Base-by-base conservation (phyloP, 169 alveolate genomes). In the Plasmodium adleri region DNA sequence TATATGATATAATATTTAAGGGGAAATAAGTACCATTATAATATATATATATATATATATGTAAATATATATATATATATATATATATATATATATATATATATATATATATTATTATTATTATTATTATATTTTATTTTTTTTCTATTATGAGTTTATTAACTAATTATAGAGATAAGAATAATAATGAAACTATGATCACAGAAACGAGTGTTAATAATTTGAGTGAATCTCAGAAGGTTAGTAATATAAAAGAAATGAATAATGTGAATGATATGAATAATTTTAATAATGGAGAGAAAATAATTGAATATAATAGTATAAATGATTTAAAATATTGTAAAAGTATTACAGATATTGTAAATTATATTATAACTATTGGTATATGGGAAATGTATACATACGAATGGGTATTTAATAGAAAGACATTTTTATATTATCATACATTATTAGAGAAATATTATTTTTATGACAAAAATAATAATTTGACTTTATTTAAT, bases 321-420 rank as follows among this genome's bases (percentile, higher is more conserved):
- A 26, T 64, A 22, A 78, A 66, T 24, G 74, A 64, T 45, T 24
- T 78, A 78, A 78, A 78, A 28, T 75, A 54, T 12, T 78, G 47
- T 59, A 66, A 78, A 22, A 78, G 54, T 58, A 64, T 78, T 22
- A 78, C 24, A 50, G 70, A 78, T 58, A 78, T 78, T 15, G 64
- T 78, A 43, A 78, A 47, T n/a, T 66, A 78, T 43, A 64, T 78
- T 64, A 8, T 78, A 50, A 78, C 73, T 22, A 47, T 78, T 6
- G 89, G 89, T 0, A 43, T 78, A 39, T 78, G 89, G 89, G 89
- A 78, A 50, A 78, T 78, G 80, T 78, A 78, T 58, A 78, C 89
- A 6, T 78, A 78, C 47, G 89, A 78, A 24, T 78, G 89, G 89
- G 20, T 78, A 66, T 64, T 78, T 68, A 78, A 78, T 24, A 45